These are phyloP conservation scores for Rutstroemia sp. DNA, from an alignment of 2,329 filamentous ascomycete species.

Conservation along the genomic window DNA sequence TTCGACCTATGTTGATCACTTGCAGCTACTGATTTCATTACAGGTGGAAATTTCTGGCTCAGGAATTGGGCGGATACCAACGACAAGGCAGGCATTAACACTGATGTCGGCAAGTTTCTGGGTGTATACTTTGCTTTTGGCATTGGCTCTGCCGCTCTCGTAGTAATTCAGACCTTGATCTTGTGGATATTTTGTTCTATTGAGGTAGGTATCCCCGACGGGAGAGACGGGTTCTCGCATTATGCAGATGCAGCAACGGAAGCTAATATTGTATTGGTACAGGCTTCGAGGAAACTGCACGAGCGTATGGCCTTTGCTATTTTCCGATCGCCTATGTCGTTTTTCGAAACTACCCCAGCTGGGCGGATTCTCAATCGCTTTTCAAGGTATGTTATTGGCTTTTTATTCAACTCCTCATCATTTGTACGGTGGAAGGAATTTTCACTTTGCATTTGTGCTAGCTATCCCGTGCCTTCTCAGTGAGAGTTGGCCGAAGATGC, in stretches of 20 bases:
- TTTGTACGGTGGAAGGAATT: too few species aligned
- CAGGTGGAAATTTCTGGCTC: constrained; percentile 81
- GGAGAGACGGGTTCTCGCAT: constrained; percentile 11
- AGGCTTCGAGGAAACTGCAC: constrained; percentile 92
- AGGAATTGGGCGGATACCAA: constrained; percentile 88
- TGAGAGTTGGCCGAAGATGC: not conserved
- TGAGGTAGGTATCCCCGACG: constrained; percentile 52
- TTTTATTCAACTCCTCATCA: not conserved
- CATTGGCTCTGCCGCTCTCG: constrained; percentile 74
- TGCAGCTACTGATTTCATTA: constrained; percentile 12
- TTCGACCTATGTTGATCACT: not conserved
- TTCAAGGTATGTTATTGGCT: constrained; percentile 57
- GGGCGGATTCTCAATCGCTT: constrained; percentile 97
- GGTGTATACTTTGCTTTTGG: constrained; percentile 95
- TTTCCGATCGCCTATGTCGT: constrained; percentile 96
- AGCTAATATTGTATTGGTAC: constrained; percentile 16
- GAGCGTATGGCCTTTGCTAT: constrained; percentile 96
- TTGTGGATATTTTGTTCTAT: constrained; percentile 99
- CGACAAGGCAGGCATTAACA: constrained; percentile 57
- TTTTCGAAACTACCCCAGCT: constrained; percentile 75
- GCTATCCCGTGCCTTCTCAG: not conserved
- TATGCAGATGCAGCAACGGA: constrained; percentile 13
- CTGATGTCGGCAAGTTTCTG: constrained; percentile 79
- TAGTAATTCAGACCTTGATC: constrained; percentile 86
- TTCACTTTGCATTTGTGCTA: not conserved